A percentile compares a stretch with the other conserved stretches of the same genome.
These are phyloP conservation scores for Bryum argenteum DNA, from an alignment of 225 moss, liverwort and hornwort species.

Conservation along the genomic window DNA sequence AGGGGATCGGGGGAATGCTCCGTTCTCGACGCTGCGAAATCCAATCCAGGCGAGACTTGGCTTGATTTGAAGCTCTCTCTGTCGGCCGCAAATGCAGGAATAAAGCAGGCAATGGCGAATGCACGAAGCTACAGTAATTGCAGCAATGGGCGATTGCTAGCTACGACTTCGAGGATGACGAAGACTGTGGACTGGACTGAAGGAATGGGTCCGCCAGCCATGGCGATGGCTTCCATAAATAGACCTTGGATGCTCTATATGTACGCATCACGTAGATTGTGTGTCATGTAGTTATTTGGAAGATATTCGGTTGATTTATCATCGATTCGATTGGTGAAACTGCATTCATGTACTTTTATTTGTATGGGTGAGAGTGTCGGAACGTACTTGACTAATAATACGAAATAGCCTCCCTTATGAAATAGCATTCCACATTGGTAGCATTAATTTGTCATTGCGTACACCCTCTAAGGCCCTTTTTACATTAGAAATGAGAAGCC, in stretches of 20 bases:
- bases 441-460: too few relatives aligned
- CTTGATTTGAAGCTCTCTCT: conserved; percentile 8
- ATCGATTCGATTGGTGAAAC: not conserved
- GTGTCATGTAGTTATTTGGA: not conserved
- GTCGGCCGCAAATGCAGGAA: conserved; percentile 32
- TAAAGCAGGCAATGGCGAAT: not conserved
- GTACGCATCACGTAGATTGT: fast-evolving
- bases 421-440: too few relatives aligned
- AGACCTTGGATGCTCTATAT: not conserved
- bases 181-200: conserved; percentile 12
- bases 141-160: not conserved
- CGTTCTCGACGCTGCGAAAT: conserved; percentile 25
- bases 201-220: conserved; percentile 12
- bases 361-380: conserved; percentile 1
- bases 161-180: not conserved
- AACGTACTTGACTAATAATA: not conserved
- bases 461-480: too few relatives aligned
- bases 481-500: too few relatives aligned
- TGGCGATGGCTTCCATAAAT: conserved; percentile 26
- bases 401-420: too few relatives aligned
- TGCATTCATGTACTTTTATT: not conserved
- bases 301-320: not conserved
- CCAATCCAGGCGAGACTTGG: conserved; percentile 26
- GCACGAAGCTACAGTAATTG: not conserved
- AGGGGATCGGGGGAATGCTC: not conserved